Evolutionary conservation across 2,329 filamentous ascomycete genomes (phyloP), one percentile per base, ranked within the genome.

Genomic region (Penicillium sp.): DNA sequence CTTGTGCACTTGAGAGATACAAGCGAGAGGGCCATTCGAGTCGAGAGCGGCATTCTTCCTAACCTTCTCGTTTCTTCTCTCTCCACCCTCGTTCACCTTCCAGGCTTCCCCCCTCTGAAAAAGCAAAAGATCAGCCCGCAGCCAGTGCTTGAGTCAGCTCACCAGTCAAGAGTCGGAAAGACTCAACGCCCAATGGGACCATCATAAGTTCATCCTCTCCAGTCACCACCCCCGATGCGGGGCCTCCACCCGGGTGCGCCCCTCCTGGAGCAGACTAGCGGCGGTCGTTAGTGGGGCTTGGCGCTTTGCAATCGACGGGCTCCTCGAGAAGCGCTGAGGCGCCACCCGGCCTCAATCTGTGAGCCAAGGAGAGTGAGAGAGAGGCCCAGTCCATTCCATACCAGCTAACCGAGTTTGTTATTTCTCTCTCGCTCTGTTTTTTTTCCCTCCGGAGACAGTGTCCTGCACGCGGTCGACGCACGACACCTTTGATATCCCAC

Each of bases 211-310:
- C 35, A 25, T 25, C 25, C 25, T 10, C 43, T 55, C 59, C 57
- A 58, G 47, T 47, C 35, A 54, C 50, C 55, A 34, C 22, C 58
- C 59, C 50, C 61, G 57, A 64, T 63, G 57, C 61, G 20, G 20
- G 65, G 61, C 58, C 66, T 63, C 65, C 60, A 63, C 61, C 61
- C 59, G 55, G 43, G 60, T 61, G 62, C 53, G 48, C 57, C 54
- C 63, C 65, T 55, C 22, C 62, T 57, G 35, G 31, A 63, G 54
- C 28, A 49, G 60, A 38, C 20, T 67, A 65, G 63, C 45, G 22
- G 22, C 17, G 42, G 43, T 10, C 55, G 57, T 58, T 60, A 56
- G 62, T 31, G 25, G 34, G 31, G 12, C 58, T 64, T 60, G 54
- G 57, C 51, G 56, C 48, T 52, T 55, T 39, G 34, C 41, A 48